These are phyloP conservation scores for Nitzschia sp. DNA, from an alignment of 108 stramenopile species.

Conservation along the genomic window DNA sequence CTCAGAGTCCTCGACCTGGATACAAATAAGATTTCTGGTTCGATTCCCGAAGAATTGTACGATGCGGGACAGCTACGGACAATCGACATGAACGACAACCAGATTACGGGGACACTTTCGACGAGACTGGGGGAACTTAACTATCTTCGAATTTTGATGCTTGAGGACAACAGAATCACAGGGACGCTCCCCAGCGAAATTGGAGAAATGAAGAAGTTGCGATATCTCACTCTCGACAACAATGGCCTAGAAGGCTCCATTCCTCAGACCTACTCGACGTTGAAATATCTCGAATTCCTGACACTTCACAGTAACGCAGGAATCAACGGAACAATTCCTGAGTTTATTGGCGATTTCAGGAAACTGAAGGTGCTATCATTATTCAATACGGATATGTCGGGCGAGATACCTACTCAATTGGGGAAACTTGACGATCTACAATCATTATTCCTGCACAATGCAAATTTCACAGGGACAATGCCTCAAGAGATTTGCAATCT, in stretches of 20 bases:
- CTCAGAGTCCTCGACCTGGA: constrained; percentile 39
- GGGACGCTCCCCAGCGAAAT: constrained; percentile 42
- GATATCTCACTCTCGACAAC: constrained; percentile 27
- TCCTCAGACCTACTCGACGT: constrained; percentile 14
- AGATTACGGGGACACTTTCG: constrained; percentile 63
- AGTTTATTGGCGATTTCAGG: constrained; percentile 29
- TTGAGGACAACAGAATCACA: constrained; percentile 30
- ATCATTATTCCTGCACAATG: constrained; percentile 31
- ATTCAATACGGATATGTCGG: constrained; percentile 34
- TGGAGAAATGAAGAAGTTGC: constrained; percentile 18
- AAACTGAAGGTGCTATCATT: constrained; percentile 26
- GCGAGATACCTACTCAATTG: constrained; percentile 34
- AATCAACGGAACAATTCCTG: constrained; percentile 43
- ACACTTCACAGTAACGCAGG: constrained; percentile 30
- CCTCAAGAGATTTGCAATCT: constrained; percentile 44
- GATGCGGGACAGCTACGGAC: constrained; percentile 36
- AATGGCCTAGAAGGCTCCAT: constrained; percentile 39
- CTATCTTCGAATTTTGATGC: constrained; percentile 32
- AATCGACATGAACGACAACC: constrained; percentile 63
- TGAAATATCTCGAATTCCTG: constrained; percentile 17
- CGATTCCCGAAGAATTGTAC: constrained; percentile 36
- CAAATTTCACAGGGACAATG: constrained; percentile 39
- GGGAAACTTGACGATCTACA: constrained; percentile 27
- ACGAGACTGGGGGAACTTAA: constrained; percentile 33
- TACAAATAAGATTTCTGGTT: constrained; percentile 35